Base-by-base conservation (phyloP, 805 yeast species). In the Hanseniaspora taiwanica region DNA sequence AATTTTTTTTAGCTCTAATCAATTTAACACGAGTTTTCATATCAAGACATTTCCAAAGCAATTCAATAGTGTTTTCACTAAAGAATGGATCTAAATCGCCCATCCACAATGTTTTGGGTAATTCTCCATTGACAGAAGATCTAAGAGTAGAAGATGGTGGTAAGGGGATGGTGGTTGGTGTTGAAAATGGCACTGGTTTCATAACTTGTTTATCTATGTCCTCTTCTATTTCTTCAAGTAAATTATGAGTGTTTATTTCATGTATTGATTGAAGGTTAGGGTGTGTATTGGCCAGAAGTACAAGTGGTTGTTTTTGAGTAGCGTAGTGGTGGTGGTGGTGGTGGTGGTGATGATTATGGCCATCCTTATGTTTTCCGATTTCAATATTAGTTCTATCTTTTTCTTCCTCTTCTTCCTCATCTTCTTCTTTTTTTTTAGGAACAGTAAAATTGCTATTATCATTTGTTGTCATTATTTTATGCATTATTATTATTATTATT, bases 101-200 rank as follows among this genome's bases (percentile, higher is more conserved):
- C 93, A 81, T 81, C 93, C 93, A 81, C 24, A 81, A 61, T 1
- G 93, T 81, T 44, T 80, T 68, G 20, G 93, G 85, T 13, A 71
- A 66, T 12, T 66, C 64, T 1, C 57, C 48, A 21, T 18, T 27
- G 7, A 56, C 49, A 1, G 69, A 60, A 1, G 69, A 63, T 35
- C 69, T 68, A 2, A 73, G 65, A 2, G 72, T 69, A 34, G 68
- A 65, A 33, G 63, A 60, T 4, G 79, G 78, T 5, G 79, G 79
- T 35, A 64, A 59, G 32, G 80, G 80, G 31, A 74, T 54, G 3
- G 21, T 18, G 17, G 35, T 31, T 19, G 27, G 21, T 34, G 23
- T 6, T n/a, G 33, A 4, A 18, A n/a, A 16, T 16, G 33, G 33
- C 33, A 29, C 17, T 4, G 18, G 6, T 9, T 29, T 29, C 5